These are phyloP conservation scores for Penicillium sp. DNA, from an alignment of 2,329 filamentous ascomycete species.

Conservation along the genomic window DNA sequence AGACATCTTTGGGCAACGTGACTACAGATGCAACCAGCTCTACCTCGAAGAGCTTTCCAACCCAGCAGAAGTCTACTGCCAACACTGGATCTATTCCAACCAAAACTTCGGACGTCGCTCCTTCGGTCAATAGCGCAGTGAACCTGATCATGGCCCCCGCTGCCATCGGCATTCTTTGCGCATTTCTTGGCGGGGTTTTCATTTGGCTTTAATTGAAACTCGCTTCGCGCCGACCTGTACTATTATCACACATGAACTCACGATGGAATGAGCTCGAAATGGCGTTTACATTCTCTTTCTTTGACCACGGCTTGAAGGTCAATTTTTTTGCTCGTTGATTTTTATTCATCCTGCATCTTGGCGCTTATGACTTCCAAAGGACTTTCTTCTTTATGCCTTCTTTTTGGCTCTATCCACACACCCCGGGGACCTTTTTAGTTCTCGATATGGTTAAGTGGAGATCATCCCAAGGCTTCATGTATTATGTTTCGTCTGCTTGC, in stretches of 20 bases:
- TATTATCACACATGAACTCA: slow-evolving; percentile 20
- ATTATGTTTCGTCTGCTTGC: background rate
- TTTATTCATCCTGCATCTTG: slow-evolving; percentile 12
- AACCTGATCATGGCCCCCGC: slow-evolving; percentile 11
- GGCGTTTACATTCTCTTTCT: slow-evolving; percentile 18
- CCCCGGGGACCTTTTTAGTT: too few relatives aligned
- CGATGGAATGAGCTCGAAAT: slow-evolving; percentile 17
- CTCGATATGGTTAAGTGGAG: too few relatives aligned
- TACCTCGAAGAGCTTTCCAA: background rate
- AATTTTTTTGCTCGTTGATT: slow-evolving; percentile 11
- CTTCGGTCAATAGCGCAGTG: slow-evolving; percentile 19
- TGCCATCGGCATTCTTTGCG: slow-evolving; percentile 22
- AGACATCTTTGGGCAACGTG: slow-evolving; percentile 20
- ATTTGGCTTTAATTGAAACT: slow-evolving; percentile 17
- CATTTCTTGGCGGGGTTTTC: slow-evolving; percentile 21
- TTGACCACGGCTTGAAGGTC: background rate
- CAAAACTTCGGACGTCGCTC: slow-evolving; percentile 14
- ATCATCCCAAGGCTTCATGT: background rate
- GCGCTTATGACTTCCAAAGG: background rate
- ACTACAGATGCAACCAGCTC: slow-evolving; percentile 9
- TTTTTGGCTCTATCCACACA: background rate
- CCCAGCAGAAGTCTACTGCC: background rate
- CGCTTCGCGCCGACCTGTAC: slow-evolving; percentile 13
- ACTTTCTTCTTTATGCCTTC: slow-evolving; percentile 1
- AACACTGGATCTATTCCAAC: slow-evolving; percentile 1